These are phyloP conservation scores for Citrus glauca DNA, from an alignment of 345 rosid species.

Conservation along the genomic window DNA sequence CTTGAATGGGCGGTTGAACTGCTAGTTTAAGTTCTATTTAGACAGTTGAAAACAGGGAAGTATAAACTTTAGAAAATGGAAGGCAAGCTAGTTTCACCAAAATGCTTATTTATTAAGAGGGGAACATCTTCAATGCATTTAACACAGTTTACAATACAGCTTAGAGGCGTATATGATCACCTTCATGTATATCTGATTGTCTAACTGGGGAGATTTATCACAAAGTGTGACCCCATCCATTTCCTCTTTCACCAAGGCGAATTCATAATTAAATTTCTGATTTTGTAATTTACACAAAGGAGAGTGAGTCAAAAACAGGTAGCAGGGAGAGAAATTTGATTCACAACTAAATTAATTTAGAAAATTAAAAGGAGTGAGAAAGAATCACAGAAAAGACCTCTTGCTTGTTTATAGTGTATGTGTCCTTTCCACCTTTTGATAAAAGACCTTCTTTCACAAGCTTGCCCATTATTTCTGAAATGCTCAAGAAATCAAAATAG, in stretches of 20 bases:
- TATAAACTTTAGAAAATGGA: background rate
- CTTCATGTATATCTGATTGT: constrained; percentile 74
- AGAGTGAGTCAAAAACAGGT: constrained; percentile 1
- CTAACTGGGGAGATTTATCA: constrained; percentile 41
- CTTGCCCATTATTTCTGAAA: constrained; percentile 81
- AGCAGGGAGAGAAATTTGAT: constrained; percentile 4
- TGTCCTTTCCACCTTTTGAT: constrained; percentile 56
- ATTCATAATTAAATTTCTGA: constrained; percentile 55
- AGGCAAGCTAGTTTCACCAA: background rate
- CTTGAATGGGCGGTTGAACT: background rate
- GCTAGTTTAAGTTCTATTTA: background rate
- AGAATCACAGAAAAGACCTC: constrained; percentile 40
- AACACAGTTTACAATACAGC: background rate
- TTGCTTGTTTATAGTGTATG: constrained; percentile 50
- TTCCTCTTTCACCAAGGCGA: constrained; percentile 74
- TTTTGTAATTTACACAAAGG: constrained; percentile 5
- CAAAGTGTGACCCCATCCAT: constrained; percentile 32
- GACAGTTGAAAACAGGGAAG: background rate
- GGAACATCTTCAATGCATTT: constrained; percentile 1
- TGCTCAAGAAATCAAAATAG: constrained; percentile 17
- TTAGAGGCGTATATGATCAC: constrained; percentile 21
- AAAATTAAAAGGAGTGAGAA: background rate
- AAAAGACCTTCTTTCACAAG: constrained; percentile 66
- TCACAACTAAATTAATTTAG: background rate
- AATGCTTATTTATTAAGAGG: background rate